Evolutionary conservation across 305 asterid species (phyloP).

Genomic region (Petunia hybrid): DNA sequence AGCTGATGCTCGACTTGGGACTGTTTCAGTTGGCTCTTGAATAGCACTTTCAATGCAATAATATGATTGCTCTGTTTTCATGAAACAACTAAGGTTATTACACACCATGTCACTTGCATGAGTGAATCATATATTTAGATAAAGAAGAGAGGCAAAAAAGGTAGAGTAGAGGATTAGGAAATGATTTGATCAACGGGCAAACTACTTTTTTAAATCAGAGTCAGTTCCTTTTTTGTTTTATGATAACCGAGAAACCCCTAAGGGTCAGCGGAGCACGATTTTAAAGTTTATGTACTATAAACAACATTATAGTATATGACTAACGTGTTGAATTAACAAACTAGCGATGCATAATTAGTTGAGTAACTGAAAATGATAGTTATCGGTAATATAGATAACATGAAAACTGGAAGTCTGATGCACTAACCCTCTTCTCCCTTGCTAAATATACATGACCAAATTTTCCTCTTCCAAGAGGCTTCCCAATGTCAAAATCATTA

Average conservation of each 20-base stretch:
- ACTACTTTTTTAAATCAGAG: background rate
- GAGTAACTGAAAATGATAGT: background rate
- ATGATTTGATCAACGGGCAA: conserved; percentile 8
- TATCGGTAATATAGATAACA: background rate
- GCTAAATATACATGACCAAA: conserved; percentile 96
- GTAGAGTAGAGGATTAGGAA: background rate
- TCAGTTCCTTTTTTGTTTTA: background rate
- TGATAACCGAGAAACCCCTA: too few species aligned
- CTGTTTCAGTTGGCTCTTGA: conserved; percentile 85
- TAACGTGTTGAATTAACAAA: background rate
- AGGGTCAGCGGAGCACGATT: too few species aligned
- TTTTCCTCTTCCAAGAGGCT: conserved; percentile 96
- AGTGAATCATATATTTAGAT: background rate
- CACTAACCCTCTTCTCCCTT: conserved; percentile 77
- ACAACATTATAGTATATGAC: background rate
- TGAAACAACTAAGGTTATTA: background rate
- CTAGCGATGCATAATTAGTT: background rate
- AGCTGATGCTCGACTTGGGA: conserved; percentile 97
- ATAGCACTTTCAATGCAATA: conserved; percentile 90
- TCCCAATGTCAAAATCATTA: conserved; percentile 86
- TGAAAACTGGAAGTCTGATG: background rate
- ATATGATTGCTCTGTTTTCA: conserved; percentile 60
- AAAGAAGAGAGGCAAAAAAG: background rate
- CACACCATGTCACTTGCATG: background rate
- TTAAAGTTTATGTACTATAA: too few species aligned